These are phyloP conservation scores for Penicillium sp. DNA, from an alignment of 2,329 filamentous ascomycete genomes.

Conservation along the genomic window DNA sequence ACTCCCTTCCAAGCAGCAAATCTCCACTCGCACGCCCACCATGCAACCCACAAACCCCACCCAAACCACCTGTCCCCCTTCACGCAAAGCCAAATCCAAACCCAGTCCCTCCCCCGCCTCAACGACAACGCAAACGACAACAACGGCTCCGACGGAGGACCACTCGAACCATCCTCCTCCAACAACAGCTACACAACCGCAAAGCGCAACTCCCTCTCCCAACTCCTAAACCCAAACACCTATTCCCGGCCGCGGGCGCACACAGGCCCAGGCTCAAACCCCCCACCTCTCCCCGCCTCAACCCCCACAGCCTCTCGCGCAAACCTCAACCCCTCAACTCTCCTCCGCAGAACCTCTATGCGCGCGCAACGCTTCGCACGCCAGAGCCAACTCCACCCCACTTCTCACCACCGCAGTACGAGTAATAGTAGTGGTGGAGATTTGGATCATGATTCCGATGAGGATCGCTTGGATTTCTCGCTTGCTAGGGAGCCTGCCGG, in stretches of 20 bases:
- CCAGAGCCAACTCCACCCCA: conserved; percentile 16
- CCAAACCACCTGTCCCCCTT: conserved; percentile 27
- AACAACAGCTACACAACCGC: conserved; percentile 13
- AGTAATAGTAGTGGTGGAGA: conserved; percentile 23
- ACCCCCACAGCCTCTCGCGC: conserved; percentile 20
- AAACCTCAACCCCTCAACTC: conserved; percentile 33
- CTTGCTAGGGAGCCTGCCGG: conserved; percentile 81
- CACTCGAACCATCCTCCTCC: not conserved
- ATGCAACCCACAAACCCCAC: conserved; percentile 20
- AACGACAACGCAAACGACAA: conserved; percentile 15
- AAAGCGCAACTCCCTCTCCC: conserved; percentile 34
- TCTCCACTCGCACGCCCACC: conserved; percentile 28
- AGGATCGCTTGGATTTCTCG: conserved; percentile 64
- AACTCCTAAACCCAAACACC: conserved; percentile 34
- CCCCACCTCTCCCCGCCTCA: conserved; percentile 16
- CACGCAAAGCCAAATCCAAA: conserved; percentile 10
- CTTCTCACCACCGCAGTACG: conserved; percentile 14
- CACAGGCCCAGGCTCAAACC: conserved; percentile 21
- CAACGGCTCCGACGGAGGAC: conserved; percentile 14
- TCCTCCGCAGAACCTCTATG: conserved; percentile 31
- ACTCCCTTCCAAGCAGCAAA: conserved; percentile 59
- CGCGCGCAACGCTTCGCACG: conserved; percentile 20
- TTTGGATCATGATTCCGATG: conserved; percentile 24
- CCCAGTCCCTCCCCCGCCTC: not conserved
- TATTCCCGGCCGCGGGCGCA: conserved; percentile 30